These are phyloP conservation scores for Hygrocybe punicea DNA, from an alignment of 768 basidiomycete species.

Conservation along the genomic window DNA sequence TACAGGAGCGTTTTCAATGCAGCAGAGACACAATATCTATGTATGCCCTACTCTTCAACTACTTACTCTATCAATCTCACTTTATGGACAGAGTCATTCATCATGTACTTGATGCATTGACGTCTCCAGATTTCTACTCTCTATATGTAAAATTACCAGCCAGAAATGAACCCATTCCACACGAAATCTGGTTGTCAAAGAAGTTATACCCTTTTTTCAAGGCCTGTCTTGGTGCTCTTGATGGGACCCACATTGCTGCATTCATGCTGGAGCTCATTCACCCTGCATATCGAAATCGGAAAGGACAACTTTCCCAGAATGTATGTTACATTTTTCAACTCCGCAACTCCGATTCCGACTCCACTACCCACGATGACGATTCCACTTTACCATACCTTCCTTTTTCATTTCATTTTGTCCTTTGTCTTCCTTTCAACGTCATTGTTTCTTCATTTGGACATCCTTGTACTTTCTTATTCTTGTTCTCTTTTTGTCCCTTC, in stretches of 20 bases:
- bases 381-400: too few relatives aligned
- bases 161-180: conserved; percentile 15
- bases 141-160: conserved; percentile 18
- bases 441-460: too few relatives aligned
- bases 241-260: conserved; percentile 32
- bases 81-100: neutral
- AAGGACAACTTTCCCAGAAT: conserved; percentile 28
- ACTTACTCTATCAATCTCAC: neutral
- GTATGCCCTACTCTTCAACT: neutral
- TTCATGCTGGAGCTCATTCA: conserved; percentile 14
- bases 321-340: too few relatives aligned
- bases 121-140: conserved; percentile 17
- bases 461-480: too few relatives aligned
- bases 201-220: conserved; percentile 35
- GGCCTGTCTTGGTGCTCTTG: conserved; percentile 30
- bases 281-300: conserved; percentile 11
- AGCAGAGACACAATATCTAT: neutral
- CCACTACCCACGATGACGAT: too few relatives aligned
- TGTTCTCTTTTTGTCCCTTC: too few relatives aligned
- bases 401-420: too few relatives aligned
- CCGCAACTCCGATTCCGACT: too few relatives aligned
- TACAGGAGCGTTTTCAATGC: neutral
- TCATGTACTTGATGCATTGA: neutral
- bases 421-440: too few relatives aligned
- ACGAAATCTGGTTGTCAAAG: conserved; percentile 26